phyloP scores from a whole-genome alignment of 306 rosid genomes.

The Dicorynia guianensis region DNA sequence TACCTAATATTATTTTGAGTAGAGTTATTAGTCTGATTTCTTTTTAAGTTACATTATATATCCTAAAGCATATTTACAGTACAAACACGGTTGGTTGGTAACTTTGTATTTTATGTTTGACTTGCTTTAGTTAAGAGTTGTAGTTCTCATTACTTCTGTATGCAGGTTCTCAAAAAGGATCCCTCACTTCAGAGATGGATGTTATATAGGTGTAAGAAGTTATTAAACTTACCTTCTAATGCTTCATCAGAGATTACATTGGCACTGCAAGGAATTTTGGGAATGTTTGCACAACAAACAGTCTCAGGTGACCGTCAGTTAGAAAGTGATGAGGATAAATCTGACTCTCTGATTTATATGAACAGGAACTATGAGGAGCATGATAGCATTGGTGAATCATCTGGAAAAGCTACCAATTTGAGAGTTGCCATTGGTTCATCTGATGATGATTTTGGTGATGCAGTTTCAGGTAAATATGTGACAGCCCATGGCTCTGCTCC shows the following conservation, averaged over 20 bases:
- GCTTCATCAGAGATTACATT: slow-evolving; percentile 55
- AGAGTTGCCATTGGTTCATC: slow-evolving; percentile 49
- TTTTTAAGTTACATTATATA: too few relatives aligned
- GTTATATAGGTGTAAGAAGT: slow-evolving; percentile 62
- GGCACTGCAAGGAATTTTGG: slow-evolving; percentile 57
- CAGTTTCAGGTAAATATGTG: slow-evolving; percentile 51
- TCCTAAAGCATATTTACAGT: slow-evolving; percentile 25
- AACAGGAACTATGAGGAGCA: slow-evolving; percentile 55
- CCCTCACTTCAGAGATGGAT: slow-evolving; percentile 71
- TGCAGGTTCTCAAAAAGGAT: slow-evolving; percentile 79
- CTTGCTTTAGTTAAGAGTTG: slow-evolving; percentile 16
- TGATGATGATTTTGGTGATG: slow-evolving; percentile 52
- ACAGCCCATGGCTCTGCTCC: slow-evolving; percentile 47
- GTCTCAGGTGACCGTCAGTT: slow-evolving; percentile 53
- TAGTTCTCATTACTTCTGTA: slow-evolving; percentile 18
- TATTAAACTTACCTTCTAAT: slow-evolving; percentile 52
- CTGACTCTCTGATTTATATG: slow-evolving; percentile 55
- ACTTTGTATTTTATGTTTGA: slow-evolving; percentile 30
- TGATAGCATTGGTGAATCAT: slow-evolving; percentile 63
- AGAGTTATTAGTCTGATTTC: too few relatives aligned
- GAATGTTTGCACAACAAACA: slow-evolving; percentile 51
- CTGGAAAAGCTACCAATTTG: slow-evolving; percentile 52
- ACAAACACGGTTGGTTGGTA: slow-evolving; percentile 2
- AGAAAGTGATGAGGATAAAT: slow-evolving; percentile 71
- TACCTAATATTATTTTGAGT: too few relatives aligned